These are phyloP conservation scores for Dianthus caryophyllus DNA, from an alignment of 148 eudicot species.

Conservation along the genomic window DNA sequence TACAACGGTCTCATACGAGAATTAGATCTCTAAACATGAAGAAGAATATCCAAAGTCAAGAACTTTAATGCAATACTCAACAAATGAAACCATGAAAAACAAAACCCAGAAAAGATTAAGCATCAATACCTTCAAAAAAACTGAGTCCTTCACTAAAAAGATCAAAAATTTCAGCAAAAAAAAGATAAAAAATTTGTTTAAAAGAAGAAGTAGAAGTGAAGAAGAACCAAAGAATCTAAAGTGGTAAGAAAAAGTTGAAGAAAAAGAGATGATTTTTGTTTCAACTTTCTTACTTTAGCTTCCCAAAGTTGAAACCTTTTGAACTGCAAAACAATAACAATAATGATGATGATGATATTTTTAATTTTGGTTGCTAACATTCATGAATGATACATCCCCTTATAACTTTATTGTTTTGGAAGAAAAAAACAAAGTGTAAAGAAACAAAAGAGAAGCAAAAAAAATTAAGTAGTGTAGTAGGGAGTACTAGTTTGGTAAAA, in stretches of 20 bases:
- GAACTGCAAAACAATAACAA: too few species aligned
- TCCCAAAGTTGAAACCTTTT: neutral
- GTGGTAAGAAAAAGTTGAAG: constrained; percentile 10
- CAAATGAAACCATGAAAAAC: neutral
- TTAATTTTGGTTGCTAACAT: too few species aligned
- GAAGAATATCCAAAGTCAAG: neutral
- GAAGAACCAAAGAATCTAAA: neutral
- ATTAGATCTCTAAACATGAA: neutral
- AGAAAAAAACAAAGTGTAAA: neutral
- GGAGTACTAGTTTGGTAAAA: too few species aligned
- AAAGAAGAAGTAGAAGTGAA: neutral
- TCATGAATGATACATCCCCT: too few species aligned
- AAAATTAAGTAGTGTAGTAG: too few species aligned
- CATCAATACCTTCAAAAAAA: constrained; percentile 20
- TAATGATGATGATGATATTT: neutral
- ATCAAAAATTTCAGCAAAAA: neutral
- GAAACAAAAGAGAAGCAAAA: neutral
- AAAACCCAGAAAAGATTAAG: neutral
- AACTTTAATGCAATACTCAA: neutral
- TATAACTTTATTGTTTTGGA: too few species aligned
- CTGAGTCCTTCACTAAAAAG: neutral
- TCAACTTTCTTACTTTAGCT: constrained; percentile 5
- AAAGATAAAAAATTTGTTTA: neutral
- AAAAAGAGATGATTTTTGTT: constrained; percentile 9
- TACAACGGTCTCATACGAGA: too few species aligned